Base-by-base conservation (phyloP, 257 asterid genomes). In the Capsicum pubescens region DNA sequence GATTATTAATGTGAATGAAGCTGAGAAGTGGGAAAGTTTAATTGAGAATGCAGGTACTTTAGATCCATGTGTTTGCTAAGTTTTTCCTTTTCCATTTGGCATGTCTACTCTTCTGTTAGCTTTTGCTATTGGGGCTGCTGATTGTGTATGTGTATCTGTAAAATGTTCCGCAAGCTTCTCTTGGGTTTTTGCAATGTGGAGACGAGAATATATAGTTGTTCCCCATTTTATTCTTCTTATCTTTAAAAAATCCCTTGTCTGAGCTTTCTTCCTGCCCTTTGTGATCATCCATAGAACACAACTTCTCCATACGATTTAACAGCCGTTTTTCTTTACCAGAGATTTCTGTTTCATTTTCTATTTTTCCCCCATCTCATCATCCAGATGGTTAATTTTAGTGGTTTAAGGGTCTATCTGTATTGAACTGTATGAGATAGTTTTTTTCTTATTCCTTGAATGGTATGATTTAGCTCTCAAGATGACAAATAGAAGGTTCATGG, bases 1-100 rank as follows among this genome's bases (percentile, higher is more conserved):
- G 79, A 97, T 97, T 83, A 92, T 97, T 86, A 94, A 94, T 57
- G 97, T 95, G 86, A 76, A 92, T 89, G 98, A 97, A 90, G 99
- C 98, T 86, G 98, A 95, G 89, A 95, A 92, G 91, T 97, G 98
- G 99, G 98, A 95, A 87, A 82, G 87, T 84, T 92, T 89, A 57
- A 87, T 97, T 16, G 95, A 94, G 92, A 95, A 97, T 91, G 99
- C 99, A 89, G 98, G 99, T 97, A 88, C 79, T 3, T 55, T 52
- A 77, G 19, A 71, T 21, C 10, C 3, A 70, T 71, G 81, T 1
- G 15, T 32, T 77, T 13, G 48, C 81, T 77, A 77, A 26, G 21
- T 8, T 77, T 14, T 35, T 21, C 63, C 13, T 74, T 60, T 60
- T 66, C 58, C 79, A 42, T 83, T 36, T 50, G 46, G 4, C 46